Evolutionary conservation across 2,329 filamentous ascomycete species (phyloP), one percentile per base, ranked within the genome.

Genomic region (Thielaviopsis populi): DNA sequence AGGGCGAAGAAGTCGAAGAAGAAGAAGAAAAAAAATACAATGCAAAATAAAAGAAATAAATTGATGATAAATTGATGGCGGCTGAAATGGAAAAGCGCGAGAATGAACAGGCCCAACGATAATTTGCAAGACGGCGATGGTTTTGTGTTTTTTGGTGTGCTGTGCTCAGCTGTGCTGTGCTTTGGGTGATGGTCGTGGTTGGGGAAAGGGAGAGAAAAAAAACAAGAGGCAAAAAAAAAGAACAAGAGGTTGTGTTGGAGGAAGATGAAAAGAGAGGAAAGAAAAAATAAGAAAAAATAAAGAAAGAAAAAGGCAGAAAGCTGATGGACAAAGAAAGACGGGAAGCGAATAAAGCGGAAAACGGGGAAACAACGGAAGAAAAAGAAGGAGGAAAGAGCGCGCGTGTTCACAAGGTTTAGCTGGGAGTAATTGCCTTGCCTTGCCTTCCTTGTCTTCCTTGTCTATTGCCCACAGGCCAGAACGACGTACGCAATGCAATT

Each of bases 301-400:
- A 56, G 30, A 17, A 56, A 22, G 37, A 27, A 56, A 37, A 56
- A 56, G 53, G 17, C 17, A 56, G 53, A 56, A 22, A 19, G 27
- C 8, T 33, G 53, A 27, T 27, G 53, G 53, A 56, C 53, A 56
- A n/a, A 56, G 53, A 56, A 56, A 37, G 53, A 56, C 53, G 53
- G 53, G 13, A 56, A 37, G 27, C 30, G 27, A 56, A 56, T 33
- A 56, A 33, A 56, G 53, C 53, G 53, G 53, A 56, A 56, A 56
- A 56, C 53, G 53, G 53, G 53, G 53, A 56, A 56, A 56, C 53
- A 15, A 56, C 53, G 53, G 53, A 37, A 56, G 53, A 56, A 56
- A 56, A 56, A 46, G 15, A 30, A 37, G 19, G 30, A 56, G 53
- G 53, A 56, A 56, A 56, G 53, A 33, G 53, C 53, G 53, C 53